These are phyloP conservation scores for Lolium perenne DNA, from an alignment of 176 grass and related monocot genomes.

Conservation along the genomic window DNA sequence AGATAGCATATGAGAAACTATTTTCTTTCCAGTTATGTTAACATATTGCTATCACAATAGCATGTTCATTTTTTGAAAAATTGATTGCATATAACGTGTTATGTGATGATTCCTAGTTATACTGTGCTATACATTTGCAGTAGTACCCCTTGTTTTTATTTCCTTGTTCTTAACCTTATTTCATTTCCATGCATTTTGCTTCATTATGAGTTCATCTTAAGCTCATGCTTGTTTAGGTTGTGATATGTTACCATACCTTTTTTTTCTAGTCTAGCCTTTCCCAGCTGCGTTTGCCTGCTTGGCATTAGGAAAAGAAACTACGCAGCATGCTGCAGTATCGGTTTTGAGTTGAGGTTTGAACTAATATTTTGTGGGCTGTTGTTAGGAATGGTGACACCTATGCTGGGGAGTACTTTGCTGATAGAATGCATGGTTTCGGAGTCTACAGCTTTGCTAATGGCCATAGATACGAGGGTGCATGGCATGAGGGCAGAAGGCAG, in stretches of 20 bases:
- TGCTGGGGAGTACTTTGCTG: slow-evolving; percentile 96
- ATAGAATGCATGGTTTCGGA: slow-evolving; percentile 98
- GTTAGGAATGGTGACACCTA: slow-evolving; percentile 90
- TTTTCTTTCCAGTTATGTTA: slow-evolving; percentile 25
- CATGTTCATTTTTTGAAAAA: slow-evolving; percentile 9
- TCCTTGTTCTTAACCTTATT: not conserved
- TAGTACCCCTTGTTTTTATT: not conserved
- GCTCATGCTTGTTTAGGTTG: slow-evolving; percentile 3
- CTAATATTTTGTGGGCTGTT: slow-evolving; percentile 46
- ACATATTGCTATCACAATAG: not conserved
- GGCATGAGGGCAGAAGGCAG: slow-evolving; percentile 95
- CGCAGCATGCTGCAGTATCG: slow-evolving; percentile 9
- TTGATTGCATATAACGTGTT: slow-evolving; percentile 10
- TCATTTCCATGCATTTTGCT: not conserved
- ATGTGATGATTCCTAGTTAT: slow-evolving; percentile 8
- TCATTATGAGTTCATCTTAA: not conserved
- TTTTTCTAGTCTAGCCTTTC: slow-evolving; percentile 26
- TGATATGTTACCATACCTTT: not conserved
- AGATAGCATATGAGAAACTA: not conserved
- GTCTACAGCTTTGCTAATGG: slow-evolving; percentile 98
- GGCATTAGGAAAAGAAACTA: not conserved
- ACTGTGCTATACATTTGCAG: not conserved
- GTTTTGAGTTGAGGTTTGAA: slow-evolving; percentile 24
- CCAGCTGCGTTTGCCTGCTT: not conserved
- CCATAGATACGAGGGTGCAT: slow-evolving; percentile 94